A percentile compares a stretch with the other conserved stretches of the same genome.
phyloP scores from a whole-genome alignment of 2,329 filamentous ascomycete species.

The Lasiodiplodia hormozganensis region DNA sequence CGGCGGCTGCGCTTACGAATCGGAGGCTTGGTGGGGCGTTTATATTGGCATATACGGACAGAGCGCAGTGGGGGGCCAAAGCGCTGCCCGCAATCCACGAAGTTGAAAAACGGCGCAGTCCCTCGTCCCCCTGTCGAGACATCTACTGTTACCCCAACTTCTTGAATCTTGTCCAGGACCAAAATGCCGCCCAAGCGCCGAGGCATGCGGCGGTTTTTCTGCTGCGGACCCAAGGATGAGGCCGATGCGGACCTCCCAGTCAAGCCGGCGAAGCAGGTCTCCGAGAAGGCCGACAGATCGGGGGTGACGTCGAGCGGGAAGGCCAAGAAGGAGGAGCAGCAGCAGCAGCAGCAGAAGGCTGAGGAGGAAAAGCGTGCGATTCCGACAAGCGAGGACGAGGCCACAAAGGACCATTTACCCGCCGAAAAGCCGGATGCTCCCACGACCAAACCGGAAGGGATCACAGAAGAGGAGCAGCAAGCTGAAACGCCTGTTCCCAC shows the following conservation, averaged over 20 bases:
- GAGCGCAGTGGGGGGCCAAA: constrained; percentile 20
- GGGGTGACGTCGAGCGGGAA: constrained; percentile 13
- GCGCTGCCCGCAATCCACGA: constrained; percentile 20
- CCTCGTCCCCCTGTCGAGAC: constrained; percentile 21
- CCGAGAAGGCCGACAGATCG: constrained; percentile 21
- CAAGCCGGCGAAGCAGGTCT: constrained; percentile 24
- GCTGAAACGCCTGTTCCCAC: not conserved
- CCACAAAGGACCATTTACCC: constrained; percentile 22
- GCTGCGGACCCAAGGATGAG: constrained; percentile 24
- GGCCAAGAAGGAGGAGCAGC: constrained; percentile 12
- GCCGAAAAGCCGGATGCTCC: constrained; percentile 22
- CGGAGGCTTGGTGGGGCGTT: constrained; percentile 21
- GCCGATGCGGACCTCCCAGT: constrained; percentile 8
- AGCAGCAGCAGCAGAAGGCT: not conserved
- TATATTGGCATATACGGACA: constrained; percentile 26
- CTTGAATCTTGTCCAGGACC: constrained; percentile 4
- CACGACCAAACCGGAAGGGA: constrained; percentile 14
- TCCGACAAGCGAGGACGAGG: constrained; percentile 20
- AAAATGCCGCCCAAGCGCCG: constrained; percentile 23
- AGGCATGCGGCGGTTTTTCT: constrained; percentile 26
- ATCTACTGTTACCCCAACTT: constrained; percentile 15
- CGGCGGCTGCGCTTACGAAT: constrained; percentile 21
- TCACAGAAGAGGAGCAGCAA: constrained; percentile 4
- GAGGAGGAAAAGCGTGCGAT: constrained; percentile 1
- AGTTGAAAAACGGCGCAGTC: constrained; percentile 23